phyloP scores from a whole-genome alignment of 345 rosid species.

The Lepidium sativum region DNA sequence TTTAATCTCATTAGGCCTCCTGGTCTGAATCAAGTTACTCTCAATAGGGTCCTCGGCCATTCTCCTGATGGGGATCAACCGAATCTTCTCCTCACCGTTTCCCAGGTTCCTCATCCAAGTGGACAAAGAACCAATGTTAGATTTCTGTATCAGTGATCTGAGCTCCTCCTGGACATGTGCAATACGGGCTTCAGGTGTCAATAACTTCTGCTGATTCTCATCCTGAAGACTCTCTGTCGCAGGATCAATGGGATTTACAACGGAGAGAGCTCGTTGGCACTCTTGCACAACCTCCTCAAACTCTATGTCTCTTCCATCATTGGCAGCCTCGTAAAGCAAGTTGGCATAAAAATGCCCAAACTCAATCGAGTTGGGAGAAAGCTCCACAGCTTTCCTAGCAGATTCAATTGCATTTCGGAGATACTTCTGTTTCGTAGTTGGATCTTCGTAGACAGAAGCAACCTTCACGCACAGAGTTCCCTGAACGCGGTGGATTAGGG shows the following conservation, averaged over 20 bases:
- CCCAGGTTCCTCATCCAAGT: conserved; percentile 83
- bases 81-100: conserved; percentile 72
- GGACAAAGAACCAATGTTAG: conserved; percentile 60
- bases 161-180: conserved; percentile 71
- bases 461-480: conserved; percentile 71
- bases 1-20: conserved; percentile 90
- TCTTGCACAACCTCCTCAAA: conserved; percentile 75
- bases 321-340: conserved; percentile 75
- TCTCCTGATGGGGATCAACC: conserved; percentile 64
- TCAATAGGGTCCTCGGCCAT: conserved; percentile 89
- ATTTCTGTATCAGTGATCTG: conserved; percentile 62
- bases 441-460: conserved; percentile 72
- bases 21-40: conserved; percentile 53
- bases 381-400: conserved; percentile 58
- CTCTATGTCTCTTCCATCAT: conserved; percentile 45
- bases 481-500: conserved; percentile 65
- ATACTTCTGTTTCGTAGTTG: conserved; percentile 54
- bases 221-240: conserved; percentile 82
- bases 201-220: conserved; percentile 73
- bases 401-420: conserved; percentile 67
- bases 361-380: conserved; percentile 74
- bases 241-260: conserved; percentile 75
- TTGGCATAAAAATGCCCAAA: conserved; percentile 81
- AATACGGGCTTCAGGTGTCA: conserved; percentile 64
- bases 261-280: conserved; percentile 76